Percentiles rank a stretch among this genome's conserved stretches.
phyloP scores from a whole-genome alignment of 2,329 filamentous ascomycete genomes.

The Exophiala calicioides region DNA sequence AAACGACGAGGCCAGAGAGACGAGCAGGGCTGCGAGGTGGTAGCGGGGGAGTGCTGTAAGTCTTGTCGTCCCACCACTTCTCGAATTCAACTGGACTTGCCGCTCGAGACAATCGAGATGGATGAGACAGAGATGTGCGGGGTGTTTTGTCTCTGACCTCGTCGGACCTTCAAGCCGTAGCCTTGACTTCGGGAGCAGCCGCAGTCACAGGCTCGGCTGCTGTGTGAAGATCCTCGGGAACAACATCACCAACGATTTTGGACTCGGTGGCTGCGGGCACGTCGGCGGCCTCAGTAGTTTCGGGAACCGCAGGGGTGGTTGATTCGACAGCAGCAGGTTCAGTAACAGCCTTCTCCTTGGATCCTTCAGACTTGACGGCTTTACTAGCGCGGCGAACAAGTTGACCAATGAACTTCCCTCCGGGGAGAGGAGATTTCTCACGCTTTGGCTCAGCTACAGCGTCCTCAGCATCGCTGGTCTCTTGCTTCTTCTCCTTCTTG shows the following conservation, averaged over 20 bases:
- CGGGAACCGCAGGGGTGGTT: constrained; percentile 14
- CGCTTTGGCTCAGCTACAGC: constrained; percentile 49
- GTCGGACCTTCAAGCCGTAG: constrained; percentile 33
- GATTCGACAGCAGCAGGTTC: constrained; percentile 28
- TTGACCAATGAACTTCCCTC: constrained; percentile 44
- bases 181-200: constrained; percentile 30
- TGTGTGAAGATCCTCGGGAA: constrained; percentile 20
- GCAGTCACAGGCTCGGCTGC: constrained; percentile 19
- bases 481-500: constrained; percentile 54
- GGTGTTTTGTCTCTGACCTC: constrained; percentile 33
- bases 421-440: constrained; percentile 39
- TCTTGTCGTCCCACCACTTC: constrained; percentile 35
- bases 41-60: constrained; percentile 23
- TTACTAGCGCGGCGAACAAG: constrained; percentile 53
- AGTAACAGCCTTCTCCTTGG: constrained; percentile 37
- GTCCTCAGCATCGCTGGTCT: constrained; percentile 45
- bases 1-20: constrained; percentile 33
- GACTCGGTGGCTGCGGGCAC: constrained; percentile 28
- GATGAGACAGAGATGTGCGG: constrained; percentile 31
- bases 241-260: constrained; percentile 22
- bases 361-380: constrained; percentile 44
- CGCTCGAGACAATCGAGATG: constrained; percentile 29
- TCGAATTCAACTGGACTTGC: constrained; percentile 34
- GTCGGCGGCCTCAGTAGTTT: constrained; percentile 35
- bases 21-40: constrained; percentile 33